phyloP scores from a whole-genome alignment of 2,329 filamentous ascomycete genomes.

The Ilyonectria destructans region DNA sequence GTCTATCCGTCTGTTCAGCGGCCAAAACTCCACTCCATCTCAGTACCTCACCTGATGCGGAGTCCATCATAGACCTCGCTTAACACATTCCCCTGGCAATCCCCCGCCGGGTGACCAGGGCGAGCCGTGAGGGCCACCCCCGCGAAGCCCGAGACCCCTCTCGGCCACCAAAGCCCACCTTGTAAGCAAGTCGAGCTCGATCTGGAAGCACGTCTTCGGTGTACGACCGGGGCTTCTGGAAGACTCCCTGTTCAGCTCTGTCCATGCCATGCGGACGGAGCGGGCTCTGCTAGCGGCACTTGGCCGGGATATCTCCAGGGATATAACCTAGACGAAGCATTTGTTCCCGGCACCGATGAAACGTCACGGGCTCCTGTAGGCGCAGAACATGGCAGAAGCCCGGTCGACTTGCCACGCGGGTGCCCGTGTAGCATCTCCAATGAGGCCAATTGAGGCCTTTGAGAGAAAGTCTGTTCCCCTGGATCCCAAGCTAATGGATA shows the following conservation, averaged over 20 bases:
- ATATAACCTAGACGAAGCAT: constrained; percentile 10
- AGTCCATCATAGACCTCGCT: constrained; percentile 4
- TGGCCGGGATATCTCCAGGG: constrained; percentile 13
- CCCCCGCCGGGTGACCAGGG: not conserved
- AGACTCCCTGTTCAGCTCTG: not conserved
- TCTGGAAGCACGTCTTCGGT: not conserved
- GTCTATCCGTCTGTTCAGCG: not conserved
- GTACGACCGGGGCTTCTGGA: not conserved
- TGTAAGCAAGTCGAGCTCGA: not conserved
- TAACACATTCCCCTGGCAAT: not conserved
- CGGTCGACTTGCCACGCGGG: constrained; percentile 12
- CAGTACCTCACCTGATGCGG: constrained; percentile 1
- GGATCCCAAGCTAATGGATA: not conserved
- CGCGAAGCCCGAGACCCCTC: not conserved
- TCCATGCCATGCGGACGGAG: not conserved
- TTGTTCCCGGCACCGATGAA: constrained; percentile 24
- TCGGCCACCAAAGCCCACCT: not conserved
- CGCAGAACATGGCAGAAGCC: constrained; percentile 9
- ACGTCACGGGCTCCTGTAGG: constrained; percentile 15
- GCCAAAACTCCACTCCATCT: constrained; percentile 3
- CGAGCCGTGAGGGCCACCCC: not conserved
- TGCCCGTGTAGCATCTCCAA: not conserved
- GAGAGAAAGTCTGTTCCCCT: not conserved
- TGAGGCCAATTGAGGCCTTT: too few relatives aligned
- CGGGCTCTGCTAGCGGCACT: not conserved